Evolutionary conservation across 192 early-diverging fungal species (phyloP), one percentile per base, ranked within the genome.

Genomic region (Podila minutissima): DNA sequence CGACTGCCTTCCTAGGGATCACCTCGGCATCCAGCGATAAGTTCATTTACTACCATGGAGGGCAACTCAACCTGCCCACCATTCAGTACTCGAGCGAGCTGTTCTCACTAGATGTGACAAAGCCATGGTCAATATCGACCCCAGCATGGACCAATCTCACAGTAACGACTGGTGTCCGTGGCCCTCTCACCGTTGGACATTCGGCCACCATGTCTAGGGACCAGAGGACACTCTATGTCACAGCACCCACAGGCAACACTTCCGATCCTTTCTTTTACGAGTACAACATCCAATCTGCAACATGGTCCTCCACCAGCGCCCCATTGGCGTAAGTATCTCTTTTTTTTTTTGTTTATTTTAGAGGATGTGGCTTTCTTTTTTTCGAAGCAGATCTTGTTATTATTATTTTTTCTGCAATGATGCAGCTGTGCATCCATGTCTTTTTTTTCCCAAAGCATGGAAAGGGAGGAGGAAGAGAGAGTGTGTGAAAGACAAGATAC

Each of bases 71-170:
- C 37, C 17, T 4, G 0, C 24, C 19, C 4, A 20, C 28, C 0
- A 13, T 58, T n/a, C 37, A 58, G 5, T 79, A 68, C 38, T 72
- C 76, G 5, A 35, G 57, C 55, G 76, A 79, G 35, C 61, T 79
- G 7, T 64, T 68, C 26, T 35, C 76, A 10, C 50, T 79, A 1
- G 76, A 79, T 38, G 53, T 63, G 22, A 72, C 76, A 33, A 32
- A 59, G 41, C 22, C 59, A 1, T 79, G 76, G 76, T 4, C 15
- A 10, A 67, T 66, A 26, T 68, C 64, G 5, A 17, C 2, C 3
- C 76, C 76, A 29, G 66, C 66, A 1, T 79, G 76, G 76, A 64
- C 48, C 15, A 79, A 79, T 6, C 55, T 79, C 28, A 77, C 75
- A 2, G 62, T 31, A 3, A 32, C 73, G 0, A 48, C 4, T 4